These are phyloP conservation scores for Prillingera fragicola DNA, from an alignment of 1,284 basidiomycete genomes.

Conservation along the genomic window DNA sequence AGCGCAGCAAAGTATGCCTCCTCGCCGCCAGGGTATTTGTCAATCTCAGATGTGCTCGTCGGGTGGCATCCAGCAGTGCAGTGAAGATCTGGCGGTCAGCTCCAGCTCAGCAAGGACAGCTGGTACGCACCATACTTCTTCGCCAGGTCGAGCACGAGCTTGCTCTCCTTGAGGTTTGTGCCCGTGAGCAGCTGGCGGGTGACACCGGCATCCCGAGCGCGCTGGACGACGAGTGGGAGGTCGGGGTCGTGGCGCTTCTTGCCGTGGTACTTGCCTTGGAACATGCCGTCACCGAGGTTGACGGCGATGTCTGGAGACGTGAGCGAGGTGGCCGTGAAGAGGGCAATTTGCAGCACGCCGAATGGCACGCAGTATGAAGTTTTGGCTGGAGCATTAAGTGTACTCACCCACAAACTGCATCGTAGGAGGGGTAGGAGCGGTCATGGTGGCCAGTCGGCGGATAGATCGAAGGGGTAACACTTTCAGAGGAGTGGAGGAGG, in stretches of 20 bases:
- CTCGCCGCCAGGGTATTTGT: slow-evolving; percentile 57
- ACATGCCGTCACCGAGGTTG: slow-evolving; percentile 52
- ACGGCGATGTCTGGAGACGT: slow-evolving; percentile 53
- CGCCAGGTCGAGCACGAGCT: slow-evolving; percentile 60
- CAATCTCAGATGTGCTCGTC: slow-evolving; percentile 72
- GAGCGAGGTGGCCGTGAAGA: no score
- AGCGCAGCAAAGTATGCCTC: slow-evolving; percentile 62
- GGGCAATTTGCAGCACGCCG: no score
- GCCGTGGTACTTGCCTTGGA: slow-evolving; percentile 50
- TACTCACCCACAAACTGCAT: neutral
- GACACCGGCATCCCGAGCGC: slow-evolving; percentile 63
- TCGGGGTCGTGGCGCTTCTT: slow-evolving; percentile 58
- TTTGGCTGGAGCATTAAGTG: neutral
- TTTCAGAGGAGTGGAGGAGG: no score
- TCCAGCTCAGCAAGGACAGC: neutral
- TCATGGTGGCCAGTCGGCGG: no score
- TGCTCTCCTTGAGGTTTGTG: slow-evolving; percentile 64
- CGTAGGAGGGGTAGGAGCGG: neutral
- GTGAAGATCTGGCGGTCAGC: slow-evolving; percentile 56
- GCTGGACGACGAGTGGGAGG: slow-evolving; percentile 57
- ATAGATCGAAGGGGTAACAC: no score
- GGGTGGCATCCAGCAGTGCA: slow-evolving; percentile 82
- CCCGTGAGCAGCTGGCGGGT: slow-evolving; percentile 76
- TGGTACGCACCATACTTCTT: slow-evolving; percentile 54
- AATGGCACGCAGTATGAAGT: no score